phyloP scores from a whole-genome alignment of 2,329 filamentous ascomycete species.

The Dryadomyces quercivorus region DNA sequence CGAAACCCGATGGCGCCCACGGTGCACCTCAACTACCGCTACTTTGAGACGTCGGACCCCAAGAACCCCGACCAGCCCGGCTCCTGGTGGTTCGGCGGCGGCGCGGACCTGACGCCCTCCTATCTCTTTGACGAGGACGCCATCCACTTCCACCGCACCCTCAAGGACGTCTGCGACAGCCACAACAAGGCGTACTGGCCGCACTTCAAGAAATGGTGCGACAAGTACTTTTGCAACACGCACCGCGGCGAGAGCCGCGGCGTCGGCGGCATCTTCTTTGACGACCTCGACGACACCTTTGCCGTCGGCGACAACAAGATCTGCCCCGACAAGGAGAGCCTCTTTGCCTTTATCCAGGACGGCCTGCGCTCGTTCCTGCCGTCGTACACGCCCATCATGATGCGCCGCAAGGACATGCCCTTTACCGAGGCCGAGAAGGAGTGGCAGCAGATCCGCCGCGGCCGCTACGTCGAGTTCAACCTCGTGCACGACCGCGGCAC shows the following conservation, averaged over 20 bases:
- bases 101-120: constrained; percentile 81
- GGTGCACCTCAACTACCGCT: constrained; percentile 95
- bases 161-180: constrained; percentile 86
- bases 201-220: constrained; percentile 95
- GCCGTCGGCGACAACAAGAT: constrained; percentile 26
- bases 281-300: constrained; percentile 81
- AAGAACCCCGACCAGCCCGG: constrained; percentile 60
- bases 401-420: constrained; percentile 82
- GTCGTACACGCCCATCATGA: constrained; percentile 79
- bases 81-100: constrained; percentile 97
- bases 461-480: constrained; percentile 98
- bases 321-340: constrained; percentile 59
- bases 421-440: constrained; percentile 78
- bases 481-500: constrained; percentile 93
- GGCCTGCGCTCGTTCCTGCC: constrained; percentile 80
- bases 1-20: constrained; percentile 95
- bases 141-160: constrained; percentile 87
- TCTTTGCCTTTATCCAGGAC: constrained; percentile 81
- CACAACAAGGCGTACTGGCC: constrained; percentile 90
- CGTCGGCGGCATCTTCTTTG: constrained; percentile 95
- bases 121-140: constrained; percentile 97
- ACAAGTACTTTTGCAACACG: constrained; percentile 92
- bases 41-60: constrained; percentile 88
- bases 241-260: constrained; percentile 81
- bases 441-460: constrained; percentile 90